These are phyloP conservation scores for Capronia coronata DNA, from an alignment of 2,329 filamentous ascomycete species.

Conservation along the genomic window DNA sequence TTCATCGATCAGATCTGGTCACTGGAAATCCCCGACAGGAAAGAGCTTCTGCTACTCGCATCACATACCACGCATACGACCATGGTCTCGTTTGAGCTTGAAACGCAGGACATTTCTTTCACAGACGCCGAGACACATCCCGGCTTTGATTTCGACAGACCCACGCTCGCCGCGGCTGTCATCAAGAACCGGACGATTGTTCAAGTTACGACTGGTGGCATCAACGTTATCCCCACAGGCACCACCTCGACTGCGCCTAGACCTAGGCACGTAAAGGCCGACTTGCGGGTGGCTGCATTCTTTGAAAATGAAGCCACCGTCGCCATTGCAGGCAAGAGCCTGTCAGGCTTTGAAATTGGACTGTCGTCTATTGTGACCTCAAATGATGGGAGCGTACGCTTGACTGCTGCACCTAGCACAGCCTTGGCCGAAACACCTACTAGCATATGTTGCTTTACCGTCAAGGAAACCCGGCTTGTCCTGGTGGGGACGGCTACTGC, in stretches of 20 bases:
- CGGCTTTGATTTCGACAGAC: conserved; percentile 37
- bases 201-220: conserved; percentile 36
- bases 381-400: not conserved
- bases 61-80: conserved; percentile 39
- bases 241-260: not conserved
- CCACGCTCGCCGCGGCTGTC: conserved; percentile 41
- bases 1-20: conserved; percentile 42
- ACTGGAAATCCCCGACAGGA: conserved; percentile 33
- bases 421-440: conserved; percentile 5
- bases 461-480: conserved; percentile 27
- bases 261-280: not conserved
- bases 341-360: conserved; percentile 11
- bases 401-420: not conserved
- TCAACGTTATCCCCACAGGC: conserved; percentile 9
- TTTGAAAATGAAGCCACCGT: conserved; percentile 7
- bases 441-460: conserved; percentile 10
- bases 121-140: conserved; percentile 35
- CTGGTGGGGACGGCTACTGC: conserved; percentile 40
- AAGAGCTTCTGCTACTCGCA: conserved; percentile 37
- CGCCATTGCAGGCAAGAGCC: conserved; percentile 2
- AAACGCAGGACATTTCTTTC: conserved; percentile 36
- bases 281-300: not conserved
- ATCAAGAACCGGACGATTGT: conserved; percentile 35
- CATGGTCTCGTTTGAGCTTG: conserved; percentile 35
- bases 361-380: conserved; percentile 4